Base-by-base conservation (phyloP, 2,329 filamentous ascomycete species). In the Fusarium udum region DNA sequence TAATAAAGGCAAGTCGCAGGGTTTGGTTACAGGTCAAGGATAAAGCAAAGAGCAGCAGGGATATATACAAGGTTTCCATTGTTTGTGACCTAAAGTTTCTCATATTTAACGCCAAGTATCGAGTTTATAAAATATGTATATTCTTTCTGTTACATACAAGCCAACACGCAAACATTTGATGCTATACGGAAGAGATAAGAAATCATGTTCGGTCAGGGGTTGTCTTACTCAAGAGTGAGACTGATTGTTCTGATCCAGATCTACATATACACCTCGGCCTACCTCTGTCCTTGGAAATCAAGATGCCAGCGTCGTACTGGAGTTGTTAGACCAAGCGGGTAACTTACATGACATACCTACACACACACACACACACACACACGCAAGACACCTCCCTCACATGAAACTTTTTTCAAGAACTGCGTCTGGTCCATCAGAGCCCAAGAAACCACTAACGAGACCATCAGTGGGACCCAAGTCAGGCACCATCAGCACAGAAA, bases 1-100 rank as follows among this genome's bases (percentile, higher is more conserved):
- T n/a, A 28, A n/a, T n/a, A 53, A 39, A 53, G 34, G 51, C 24
- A 39, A 64, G 57, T 67, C 36, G 64, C 74, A 76, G 71, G 75
- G 75, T 75, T 74, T 62, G 53, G 73, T 68, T 57, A 64, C 55
- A 70, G 67, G 72, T 64, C 69, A 69, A 75, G 75, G 72, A 76
- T 73, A 34, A 63, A 64, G 57, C 26, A 73, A 43, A 67, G 58
- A 55, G 43, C 43, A 48, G 32, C 63, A 72, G 58, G 64, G 49
- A 49, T 32, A 26, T 22, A 31, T 34, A 39, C 58, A 67, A 71
- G 62, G 61, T 63, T 62, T 57, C 32, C 14, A 61, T 69, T 49
- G 51, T 55, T 67, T 57, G 32, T 52, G 40, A 51, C 46, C 56
- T 36, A 64, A 56, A 49, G 65, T 73, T 67, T 67, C 49, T 32